Base-by-base conservation (phyloP, 2,329 filamentous ascomycete species). In the Aquanectria penicillioides region DNA sequence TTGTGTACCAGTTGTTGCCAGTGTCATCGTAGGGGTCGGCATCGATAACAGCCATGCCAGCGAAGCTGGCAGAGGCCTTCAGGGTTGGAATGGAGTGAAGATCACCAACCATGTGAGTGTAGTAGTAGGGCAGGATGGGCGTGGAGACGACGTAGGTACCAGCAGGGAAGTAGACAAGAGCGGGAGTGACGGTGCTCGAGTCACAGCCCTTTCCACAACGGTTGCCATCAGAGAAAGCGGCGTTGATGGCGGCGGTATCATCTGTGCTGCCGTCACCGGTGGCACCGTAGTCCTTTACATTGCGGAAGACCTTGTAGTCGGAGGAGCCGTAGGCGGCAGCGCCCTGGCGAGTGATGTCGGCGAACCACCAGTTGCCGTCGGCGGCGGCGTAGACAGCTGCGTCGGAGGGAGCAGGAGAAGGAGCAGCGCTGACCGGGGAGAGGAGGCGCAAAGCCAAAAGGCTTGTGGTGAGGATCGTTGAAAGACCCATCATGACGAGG, bases 91-190 rank as follows among this genome's bases (percentile, higher is more conserved):
- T 76, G 62, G 85, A 81, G 69, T 86, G 72, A 44, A 89, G 88
- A 79, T 98, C 93, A 56, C 94, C 94, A 29, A 97, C 83, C 61
- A 98, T 86, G 75, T 97, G 93, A 9, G 94, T 97, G 81, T 97
- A 97, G 83, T 98, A 98, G 76, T 89, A 90, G 74, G 93, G 90
- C 48, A 93, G 78, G 65, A 98, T 86, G 18, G 94, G 92, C 70
- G 82, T 84, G 73, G 88, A 92, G 68, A 98, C 89, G 15, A 91
- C 71, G 72, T 97, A 98, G 55, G 88, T 96, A 65, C 94, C 94
- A 10, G 92, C 82, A 33, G 93, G 94, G 81, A 98, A 97, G 81
- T 97, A 98, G 50, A 98, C 87, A 12, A 98, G 80, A 22, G 92
- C 94, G 0, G 94, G 94, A 1, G 88, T 87, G n/a, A 86, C 85